These are phyloP conservation scores for Aspergillus olivimuriae DNA, from an alignment of 495 filamentous ascomycete genomes.

Conservation along the genomic window DNA sequence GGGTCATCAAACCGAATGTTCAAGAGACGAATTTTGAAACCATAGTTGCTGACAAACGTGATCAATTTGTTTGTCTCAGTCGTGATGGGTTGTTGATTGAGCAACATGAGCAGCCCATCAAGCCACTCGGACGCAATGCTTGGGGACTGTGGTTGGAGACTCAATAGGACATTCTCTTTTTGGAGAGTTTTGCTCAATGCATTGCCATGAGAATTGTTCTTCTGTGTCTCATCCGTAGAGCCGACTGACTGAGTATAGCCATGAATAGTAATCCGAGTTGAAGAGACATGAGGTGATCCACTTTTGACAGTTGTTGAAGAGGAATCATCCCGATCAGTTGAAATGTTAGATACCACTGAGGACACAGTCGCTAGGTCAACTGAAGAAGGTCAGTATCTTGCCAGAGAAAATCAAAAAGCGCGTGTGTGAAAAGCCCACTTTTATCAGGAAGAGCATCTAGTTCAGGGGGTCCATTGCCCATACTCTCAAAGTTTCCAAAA, in stretches of 20 bases:
- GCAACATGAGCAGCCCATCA: conserved; percentile 89
- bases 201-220: conserved; percentile 25
- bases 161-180: conserved; percentile 62
- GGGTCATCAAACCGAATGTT: conserved; percentile 84
- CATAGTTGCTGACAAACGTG: conserved; percentile 77
- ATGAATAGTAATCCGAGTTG: conserved; percentile 88
- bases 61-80: conserved; percentile 87
- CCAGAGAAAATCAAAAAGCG: not conserved
- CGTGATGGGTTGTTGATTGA: conserved; percentile 96
- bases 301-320: conserved; percentile 53
- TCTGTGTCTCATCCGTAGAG: conserved; percentile 22
- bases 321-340: conserved; percentile 44
- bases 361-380: conserved; percentile 85
- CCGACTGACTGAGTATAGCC: conserved; percentile 45
- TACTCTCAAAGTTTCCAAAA: conserved; percentile 76
- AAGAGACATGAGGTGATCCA: conserved; percentile 40
- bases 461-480: conserved; percentile 57
- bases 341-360: conserved; percentile 90
- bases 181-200: conserved; percentile 32
- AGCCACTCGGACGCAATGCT: conserved; percentile 92
- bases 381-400: conserved; percentile 22
- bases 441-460: conserved; percentile 73
- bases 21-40: conserved; percentile 84
- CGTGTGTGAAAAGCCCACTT: conserved; percentile 30
- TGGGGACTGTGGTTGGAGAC: conserved; percentile 74